These are phyloP conservation scores for Populus hybrid DNA, from an alignment of 441 rosid genomes.

Conservation along the genomic window DNA sequence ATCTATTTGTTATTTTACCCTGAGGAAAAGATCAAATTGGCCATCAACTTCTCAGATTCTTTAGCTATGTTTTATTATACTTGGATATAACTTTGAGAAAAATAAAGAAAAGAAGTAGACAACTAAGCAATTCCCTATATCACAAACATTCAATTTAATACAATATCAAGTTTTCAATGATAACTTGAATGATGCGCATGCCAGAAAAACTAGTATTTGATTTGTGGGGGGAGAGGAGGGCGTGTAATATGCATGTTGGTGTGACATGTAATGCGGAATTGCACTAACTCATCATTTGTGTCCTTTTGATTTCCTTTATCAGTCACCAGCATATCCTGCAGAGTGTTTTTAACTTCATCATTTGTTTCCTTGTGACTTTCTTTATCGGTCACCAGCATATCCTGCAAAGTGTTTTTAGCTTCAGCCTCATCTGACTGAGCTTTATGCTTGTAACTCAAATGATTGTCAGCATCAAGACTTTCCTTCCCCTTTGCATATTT, in stretches of 20 bases:
- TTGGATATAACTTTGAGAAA: neutral
- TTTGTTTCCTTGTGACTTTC: neutral
- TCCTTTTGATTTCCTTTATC: neutral
- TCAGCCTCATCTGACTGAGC: neutral
- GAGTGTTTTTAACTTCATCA: neutral
- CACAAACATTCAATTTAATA: neutral
- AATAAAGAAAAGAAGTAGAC: neutral
- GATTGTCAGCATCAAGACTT: neutral
- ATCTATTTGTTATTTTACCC: neutral
- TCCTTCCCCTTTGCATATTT: conserved; percentile 13
- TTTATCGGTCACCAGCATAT: neutral
- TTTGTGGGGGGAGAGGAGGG: neutral
- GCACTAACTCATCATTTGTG: neutral
- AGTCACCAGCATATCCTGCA: neutral
- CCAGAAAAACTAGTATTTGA: neutral
- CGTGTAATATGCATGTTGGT: neutral
- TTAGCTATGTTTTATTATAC: neutral
- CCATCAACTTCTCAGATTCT: neutral
- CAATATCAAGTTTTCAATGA: neutral
- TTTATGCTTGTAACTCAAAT: neutral
- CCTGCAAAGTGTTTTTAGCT: neutral
- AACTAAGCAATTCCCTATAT: neutral
- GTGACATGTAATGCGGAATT: neutral
- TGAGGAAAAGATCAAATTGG: neutral
- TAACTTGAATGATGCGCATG: neutral